Conservation (phyloP, 2,329 filamentous ascomycete genomes). For the Fusarium torulosum region DNA sequence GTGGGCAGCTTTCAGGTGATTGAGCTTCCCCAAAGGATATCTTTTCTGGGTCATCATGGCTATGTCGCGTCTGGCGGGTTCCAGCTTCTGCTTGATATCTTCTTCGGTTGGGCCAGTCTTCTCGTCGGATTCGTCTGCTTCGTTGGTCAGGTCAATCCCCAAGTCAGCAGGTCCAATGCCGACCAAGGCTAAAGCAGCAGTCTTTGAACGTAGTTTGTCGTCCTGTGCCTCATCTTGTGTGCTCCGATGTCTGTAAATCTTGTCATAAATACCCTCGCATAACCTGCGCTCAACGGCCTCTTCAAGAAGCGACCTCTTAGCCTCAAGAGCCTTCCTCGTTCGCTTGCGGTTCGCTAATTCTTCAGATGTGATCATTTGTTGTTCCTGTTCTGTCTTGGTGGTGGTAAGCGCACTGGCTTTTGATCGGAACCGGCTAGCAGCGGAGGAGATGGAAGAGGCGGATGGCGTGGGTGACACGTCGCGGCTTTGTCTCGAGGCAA, state of each 20-base stretch:
- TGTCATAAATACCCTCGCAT: conserved; percentile 86
- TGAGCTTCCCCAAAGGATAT: conserved; percentile 91
- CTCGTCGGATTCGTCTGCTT: conserved; percentile 66
- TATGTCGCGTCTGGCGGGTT: conserved; percentile 76
- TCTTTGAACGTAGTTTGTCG: conserved; percentile 93
- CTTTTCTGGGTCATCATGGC: conserved; percentile 86
- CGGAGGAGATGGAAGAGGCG: conserved; percentile 67
- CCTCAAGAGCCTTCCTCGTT: conserved; percentile 81
- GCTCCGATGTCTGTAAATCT: conserved; percentile 90
- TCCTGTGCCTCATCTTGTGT: conserved; percentile 96
- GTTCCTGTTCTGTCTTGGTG: conserved; percentile 64
- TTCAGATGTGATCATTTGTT: conserved; percentile 90
- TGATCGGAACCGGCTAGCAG: conserved; percentile 67
- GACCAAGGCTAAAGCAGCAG: conserved; percentile 88
- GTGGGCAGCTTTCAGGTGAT: conserved; percentile 87
- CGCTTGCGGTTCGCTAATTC: conserved; percentile 86
- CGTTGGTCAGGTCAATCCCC: conserved; percentile 77
- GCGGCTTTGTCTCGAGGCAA: conserved; percentile 80
- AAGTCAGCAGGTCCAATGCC: conserved; percentile 90
- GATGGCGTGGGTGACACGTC: conserved; percentile 70
- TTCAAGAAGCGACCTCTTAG: conserved; percentile 81
- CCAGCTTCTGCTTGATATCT: conserved; percentile 79
- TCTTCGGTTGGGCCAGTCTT: conserved; percentile 70
- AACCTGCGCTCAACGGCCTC: conserved; percentile 91
- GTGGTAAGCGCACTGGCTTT: conserved; percentile 67